Conservation (phyloP, 1,139 yeast genomes). For the Saccharomyces pastorianus region DNA sequence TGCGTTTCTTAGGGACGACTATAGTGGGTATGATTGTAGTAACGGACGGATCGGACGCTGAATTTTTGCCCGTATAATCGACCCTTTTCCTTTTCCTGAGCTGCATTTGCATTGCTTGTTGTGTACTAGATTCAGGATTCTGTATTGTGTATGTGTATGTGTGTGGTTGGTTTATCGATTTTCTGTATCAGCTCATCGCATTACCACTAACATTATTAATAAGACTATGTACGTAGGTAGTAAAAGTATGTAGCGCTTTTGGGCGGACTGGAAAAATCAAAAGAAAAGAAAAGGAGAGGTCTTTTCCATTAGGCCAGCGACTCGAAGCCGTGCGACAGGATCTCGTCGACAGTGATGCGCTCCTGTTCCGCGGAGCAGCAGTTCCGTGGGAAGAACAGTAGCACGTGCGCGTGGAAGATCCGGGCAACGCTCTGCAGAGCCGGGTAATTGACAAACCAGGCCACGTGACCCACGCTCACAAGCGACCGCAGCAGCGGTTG, state of each 20-base stretch:
- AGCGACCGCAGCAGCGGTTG: neutral
- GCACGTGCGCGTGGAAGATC: slow-evolving; percentile 54
- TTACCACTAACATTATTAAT: slow-evolving; percentile 3
- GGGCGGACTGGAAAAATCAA: neutral
- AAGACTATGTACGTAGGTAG: neutral
- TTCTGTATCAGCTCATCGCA: slow-evolving; percentile 2
- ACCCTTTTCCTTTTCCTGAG: slow-evolving; percentile 17
- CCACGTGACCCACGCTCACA: slow-evolving; percentile 4
- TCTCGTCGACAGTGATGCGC: neutral
- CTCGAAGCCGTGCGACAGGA: neutral
- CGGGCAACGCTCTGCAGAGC: slow-evolving; percentile 51
- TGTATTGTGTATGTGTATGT: too few species aligned
- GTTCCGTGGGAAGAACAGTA: slow-evolving; percentile 15
- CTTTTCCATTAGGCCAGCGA: neutral
- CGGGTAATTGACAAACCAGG: slow-evolving; percentile 60
- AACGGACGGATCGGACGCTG: neutral
- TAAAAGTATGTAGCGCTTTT: neutral
- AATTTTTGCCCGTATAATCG: slow-evolving; percentile 4
- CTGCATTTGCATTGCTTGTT: slow-evolving; percentile 8
- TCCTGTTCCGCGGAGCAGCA: neutral
- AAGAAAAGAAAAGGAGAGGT: neutral
- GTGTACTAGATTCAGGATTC: neutral
- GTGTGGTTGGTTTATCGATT: too few species aligned
- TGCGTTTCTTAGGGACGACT: neutral
- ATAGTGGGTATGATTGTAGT: neutral